Evolutionary conservation across 2,329 filamentous ascomycete genomes (phyloP).

Genomic region (Ascochyta koolunga): DNA sequence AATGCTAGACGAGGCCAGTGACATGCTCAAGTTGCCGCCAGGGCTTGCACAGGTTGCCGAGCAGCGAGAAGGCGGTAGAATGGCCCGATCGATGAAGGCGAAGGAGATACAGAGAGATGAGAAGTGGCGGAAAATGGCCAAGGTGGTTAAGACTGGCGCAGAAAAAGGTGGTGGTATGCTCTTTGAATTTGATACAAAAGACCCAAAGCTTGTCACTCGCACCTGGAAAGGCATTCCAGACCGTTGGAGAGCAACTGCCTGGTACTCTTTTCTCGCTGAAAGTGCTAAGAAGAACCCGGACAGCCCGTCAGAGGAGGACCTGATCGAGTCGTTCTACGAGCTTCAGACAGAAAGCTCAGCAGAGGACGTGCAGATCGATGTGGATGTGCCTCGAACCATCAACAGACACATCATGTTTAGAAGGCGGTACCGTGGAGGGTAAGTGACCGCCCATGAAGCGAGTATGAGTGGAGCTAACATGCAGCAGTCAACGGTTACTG

Average conservation of each 20-base stretch:
- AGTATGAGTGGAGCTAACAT: slow-evolving; percentile 20
- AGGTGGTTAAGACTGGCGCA: slow-evolving; percentile 51
- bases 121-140: slow-evolving; percentile 72
- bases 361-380: slow-evolving; percentile 95
- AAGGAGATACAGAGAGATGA: slow-evolving; percentile 68
- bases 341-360: slow-evolving; percentile 77
- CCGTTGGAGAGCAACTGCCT: slow-evolving; percentile 89
- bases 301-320: slow-evolving; percentile 70
- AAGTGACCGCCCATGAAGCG: slow-evolving; percentile 10
- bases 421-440: slow-evolving; percentile 83
- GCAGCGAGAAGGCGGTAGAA: slow-evolving; percentile 54
- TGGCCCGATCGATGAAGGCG: slow-evolving; percentile 57
- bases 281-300: slow-evolving; percentile 71
- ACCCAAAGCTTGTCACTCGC: slow-evolving; percentile 80
- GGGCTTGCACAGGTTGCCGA: slow-evolving; percentile 55
- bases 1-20: slow-evolving; percentile 64
- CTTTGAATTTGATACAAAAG: slow-evolving; percentile 80
- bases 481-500: slow-evolving; percentile 71
- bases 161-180: slow-evolving; percentile 67
- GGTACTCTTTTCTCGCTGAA: slow-evolving; percentile 87
- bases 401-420: slow-evolving; percentile 98
- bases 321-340: slow-evolving; percentile 73
- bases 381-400: slow-evolving; percentile 95
- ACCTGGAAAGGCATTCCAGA: slow-evolving; percentile 99
- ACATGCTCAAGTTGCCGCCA: slow-evolving; percentile 68